Evolutionary conservation across 108 stramenopile species (phyloP), one percentile per base, ranked within the genome.

Genomic region (Craspedostauros australis): DNA sequence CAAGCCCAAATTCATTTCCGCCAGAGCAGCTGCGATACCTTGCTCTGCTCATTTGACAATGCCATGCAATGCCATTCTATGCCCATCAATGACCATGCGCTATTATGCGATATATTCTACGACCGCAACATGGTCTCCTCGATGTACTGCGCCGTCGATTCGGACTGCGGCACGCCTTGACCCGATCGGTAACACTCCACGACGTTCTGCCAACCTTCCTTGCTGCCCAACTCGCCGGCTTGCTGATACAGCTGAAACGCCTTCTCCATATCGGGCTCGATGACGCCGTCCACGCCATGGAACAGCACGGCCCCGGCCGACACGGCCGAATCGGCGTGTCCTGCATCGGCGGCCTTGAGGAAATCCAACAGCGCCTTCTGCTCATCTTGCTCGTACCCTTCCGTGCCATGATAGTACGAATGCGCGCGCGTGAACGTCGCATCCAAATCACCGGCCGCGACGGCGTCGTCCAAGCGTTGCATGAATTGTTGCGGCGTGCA

Each of bases 121-220:
- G n/a, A n/a, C n/a, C n/a, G n/a, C 18, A 91, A 54, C 81, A 87
- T 91, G 20, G 81, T 91, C 49, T 87, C 68, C 5, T 66, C 66
- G 50, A 91, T 91, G 48, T 91, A 77, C 42, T 70, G 67, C 6
- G 89, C 89, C 14, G 75, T 91, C 8, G 75, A 70, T 22, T 77
- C 34, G 20, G 70, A 83, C 50, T 79, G 76, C 20, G 76, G 76
- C 16, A 91, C 89, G 22, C 89, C 89, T 40, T 80, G 68, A 15
- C 89, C 89, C 18, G 59, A 66, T 2, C 71, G 70, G 51, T 84
- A 91, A 41, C 89, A 91, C 16, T 73, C 79, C 11, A 87, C 86
- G 5, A 87, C 89, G 64, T 91, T 91, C 19, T 73, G 54, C 89
- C 89, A 91, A 16, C 89, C 89, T 34, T 87, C 89, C 30, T 51